A percentile compares a stretch with the other conserved stretches of the same genome.
These are phyloP conservation scores for Pyrenophora graminea DNA, from an alignment of 2,329 filamentous ascomycete species.

Conservation along the genomic window DNA sequence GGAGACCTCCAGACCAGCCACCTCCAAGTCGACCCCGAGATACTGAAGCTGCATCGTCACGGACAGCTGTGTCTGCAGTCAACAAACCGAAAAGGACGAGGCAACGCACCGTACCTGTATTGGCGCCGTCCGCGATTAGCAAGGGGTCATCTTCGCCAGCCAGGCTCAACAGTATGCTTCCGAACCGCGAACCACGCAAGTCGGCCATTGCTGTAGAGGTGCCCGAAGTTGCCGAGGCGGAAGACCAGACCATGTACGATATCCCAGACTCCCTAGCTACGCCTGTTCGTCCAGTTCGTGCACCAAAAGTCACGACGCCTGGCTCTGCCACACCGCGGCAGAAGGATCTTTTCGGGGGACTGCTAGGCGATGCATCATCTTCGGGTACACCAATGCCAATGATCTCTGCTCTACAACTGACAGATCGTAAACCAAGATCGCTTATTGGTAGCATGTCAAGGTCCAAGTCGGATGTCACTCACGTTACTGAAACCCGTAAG, in stretches of 20 bases:
- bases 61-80: slow-evolving; percentile 8
- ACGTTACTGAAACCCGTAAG: slow-evolving; percentile 30
- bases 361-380: slow-evolving; percentile 36
- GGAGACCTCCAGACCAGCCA: slow-evolving; percentile 1
- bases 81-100: slow-evolving; percentile 37
- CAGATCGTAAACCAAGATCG: slow-evolving; percentile 29
- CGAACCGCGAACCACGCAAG: slow-evolving; percentile 21
- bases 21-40: neutral
- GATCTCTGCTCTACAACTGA: slow-evolving; percentile 37
- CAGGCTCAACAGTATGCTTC: slow-evolving; percentile 39
- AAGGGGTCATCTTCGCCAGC: slow-evolving; percentile 44
- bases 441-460: slow-evolving; percentile 30
- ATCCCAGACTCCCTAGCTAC: slow-evolving; percentile 32
- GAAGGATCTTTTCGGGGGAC: slow-evolving; percentile 39
- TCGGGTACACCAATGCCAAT: slow-evolving; percentile 38
- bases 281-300: slow-evolving; percentile 20
- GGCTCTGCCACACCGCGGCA: slow-evolving; percentile 46
- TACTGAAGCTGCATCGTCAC: neutral
- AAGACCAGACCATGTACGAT: slow-evolving; percentile 46
- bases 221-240: slow-evolving; percentile 19
- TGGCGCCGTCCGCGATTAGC: slow-evolving; percentile 17
- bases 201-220: slow-evolving; percentile 20
- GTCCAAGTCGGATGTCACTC: slow-evolving; percentile 41
- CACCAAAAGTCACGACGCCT: slow-evolving; percentile 15
- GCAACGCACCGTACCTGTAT: slow-evolving; percentile 26